Conservation (phyloP, 2,329 filamentous ascomycete genomes). For the Colletotrichum melonis region DNA sequence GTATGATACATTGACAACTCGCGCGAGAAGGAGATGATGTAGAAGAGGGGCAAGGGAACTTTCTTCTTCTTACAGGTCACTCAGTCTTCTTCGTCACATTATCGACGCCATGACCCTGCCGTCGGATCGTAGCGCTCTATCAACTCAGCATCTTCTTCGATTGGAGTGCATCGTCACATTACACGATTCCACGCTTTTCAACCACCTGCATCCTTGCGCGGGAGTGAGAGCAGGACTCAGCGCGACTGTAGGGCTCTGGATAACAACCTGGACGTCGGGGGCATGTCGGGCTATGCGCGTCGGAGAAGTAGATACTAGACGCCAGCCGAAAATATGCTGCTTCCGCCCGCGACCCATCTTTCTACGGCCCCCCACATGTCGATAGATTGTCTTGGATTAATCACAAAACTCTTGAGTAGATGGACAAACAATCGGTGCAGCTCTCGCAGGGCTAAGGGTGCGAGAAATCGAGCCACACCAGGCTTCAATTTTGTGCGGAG, state of each 20-base stretch:
- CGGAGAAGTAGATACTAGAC: conserved; percentile 36
- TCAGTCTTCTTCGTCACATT: neutral
- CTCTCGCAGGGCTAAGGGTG: too few relatives aligned
- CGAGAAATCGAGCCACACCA: conserved; percentile 37
- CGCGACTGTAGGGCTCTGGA: conserved; percentile 44
- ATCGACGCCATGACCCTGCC: neutral
- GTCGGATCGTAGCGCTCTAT: neutral
- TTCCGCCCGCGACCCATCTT: conserved; percentile 40
- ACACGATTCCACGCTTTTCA: neutral
- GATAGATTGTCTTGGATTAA: neutral
- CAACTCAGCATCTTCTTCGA: neutral
- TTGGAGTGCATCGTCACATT: neutral
- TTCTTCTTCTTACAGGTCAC: neutral
- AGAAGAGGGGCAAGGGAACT: neutral
- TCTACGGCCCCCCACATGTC: neutral
- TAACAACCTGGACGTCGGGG: conserved; percentile 59
- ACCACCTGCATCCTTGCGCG: neutral
- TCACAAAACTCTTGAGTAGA: conserved; percentile 34
- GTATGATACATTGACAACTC: neutral
- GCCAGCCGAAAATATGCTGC: conserved; percentile 37
- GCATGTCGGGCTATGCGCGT: conserved; percentile 42
- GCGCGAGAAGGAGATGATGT: neutral
- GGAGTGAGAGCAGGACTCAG: conserved; percentile 11
- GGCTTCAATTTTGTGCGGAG: conserved; percentile 50
- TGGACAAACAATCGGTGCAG: conserved; percentile 21